A percentile compares a stretch with the other conserved stretches of the same genome.
Evolutionary conservation across 768 basidiomycete species (phyloP).

Genomic region (Mrakia frigida): DNA sequence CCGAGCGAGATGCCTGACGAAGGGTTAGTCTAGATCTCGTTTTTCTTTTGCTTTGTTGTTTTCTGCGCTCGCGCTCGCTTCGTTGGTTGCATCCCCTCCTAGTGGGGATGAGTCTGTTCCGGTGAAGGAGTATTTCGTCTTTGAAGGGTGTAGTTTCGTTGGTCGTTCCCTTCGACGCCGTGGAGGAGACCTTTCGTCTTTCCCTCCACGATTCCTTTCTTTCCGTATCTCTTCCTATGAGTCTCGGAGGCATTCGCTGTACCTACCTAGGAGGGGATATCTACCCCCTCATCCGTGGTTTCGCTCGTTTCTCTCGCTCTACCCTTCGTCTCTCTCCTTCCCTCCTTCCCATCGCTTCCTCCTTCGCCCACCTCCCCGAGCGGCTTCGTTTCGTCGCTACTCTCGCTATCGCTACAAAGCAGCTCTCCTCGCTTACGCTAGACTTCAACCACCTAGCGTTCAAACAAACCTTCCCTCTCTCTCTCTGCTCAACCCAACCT

Average conservation of each 20-base stretch:
- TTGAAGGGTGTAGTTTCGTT: neutral
- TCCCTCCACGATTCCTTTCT: neutral
- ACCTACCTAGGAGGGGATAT: neutral
- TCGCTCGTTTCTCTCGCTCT: neutral
- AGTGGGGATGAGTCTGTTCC: neutral
- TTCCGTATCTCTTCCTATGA: neutral
- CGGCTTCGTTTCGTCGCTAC: neutral
- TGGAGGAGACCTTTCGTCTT: conserved; percentile 4
- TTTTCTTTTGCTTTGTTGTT: neutral
- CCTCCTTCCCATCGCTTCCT: neutral
- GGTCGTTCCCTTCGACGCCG: neutral
- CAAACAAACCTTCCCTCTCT: no score
- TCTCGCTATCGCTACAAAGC: neutral
- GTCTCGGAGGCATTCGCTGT: neutral
- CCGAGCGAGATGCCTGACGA: conserved; percentile 33
- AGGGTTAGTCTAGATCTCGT: conserved; percentile 24
- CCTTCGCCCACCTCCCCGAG: neutral
- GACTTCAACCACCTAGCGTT: neutral
- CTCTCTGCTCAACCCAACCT: neutral
- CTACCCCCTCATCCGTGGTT: conserved; percentile 3
- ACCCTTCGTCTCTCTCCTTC: neutral
- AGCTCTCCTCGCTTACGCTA: neutral
- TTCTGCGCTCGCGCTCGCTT: neutral
- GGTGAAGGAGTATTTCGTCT: no score
- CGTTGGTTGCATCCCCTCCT: neutral